phyloP scores from a whole-genome alignment of 352 stramenopile species.

The Phytophthora pluvialis region DNA sequence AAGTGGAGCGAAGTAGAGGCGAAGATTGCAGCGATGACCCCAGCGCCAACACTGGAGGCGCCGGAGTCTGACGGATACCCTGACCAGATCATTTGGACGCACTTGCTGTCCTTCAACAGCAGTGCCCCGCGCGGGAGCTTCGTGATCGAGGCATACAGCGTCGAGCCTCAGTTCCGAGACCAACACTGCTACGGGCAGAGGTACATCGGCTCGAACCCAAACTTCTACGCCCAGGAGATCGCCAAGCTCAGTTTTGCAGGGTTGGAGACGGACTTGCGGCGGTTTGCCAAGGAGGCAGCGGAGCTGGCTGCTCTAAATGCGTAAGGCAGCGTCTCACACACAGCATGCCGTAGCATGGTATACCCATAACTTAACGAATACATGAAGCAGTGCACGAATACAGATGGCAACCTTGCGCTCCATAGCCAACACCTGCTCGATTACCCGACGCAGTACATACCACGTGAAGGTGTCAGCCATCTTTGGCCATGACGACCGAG shows the following conservation, averaged over 20 bases:
- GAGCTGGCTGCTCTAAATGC: not conserved
- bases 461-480: constrained; percentile 1
- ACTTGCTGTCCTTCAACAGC: constrained; percentile 67
- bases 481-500: constrained; percentile 7
- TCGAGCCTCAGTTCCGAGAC: constrained; percentile 37
- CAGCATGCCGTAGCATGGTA: not conserved
- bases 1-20: constrained; percentile 27
- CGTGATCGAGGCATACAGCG: constrained; percentile 57
- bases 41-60: constrained; percentile 3
- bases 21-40: constrained; percentile 20
- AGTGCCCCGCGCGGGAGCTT: constrained; percentile 42
- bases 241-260: constrained; percentile 30
- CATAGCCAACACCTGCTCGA: too few relatives aligned
- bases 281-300: constrained; percentile 36
- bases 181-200: constrained; percentile 68
- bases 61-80: constrained; percentile 29
- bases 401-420: not conserved
- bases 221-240: constrained; percentile 41
- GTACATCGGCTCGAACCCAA: constrained; percentile 33
- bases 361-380: not conserved
- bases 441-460: not conserved
- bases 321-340: not conserved
- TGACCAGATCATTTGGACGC: constrained; percentile 65
- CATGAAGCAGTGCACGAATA: not conserved
- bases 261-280: constrained; percentile 36